These are phyloP conservation scores for Chimonanthus salicifolius DNA, from an alignment of 164 flowering plant genomes.

Conservation along the genomic window DNA sequence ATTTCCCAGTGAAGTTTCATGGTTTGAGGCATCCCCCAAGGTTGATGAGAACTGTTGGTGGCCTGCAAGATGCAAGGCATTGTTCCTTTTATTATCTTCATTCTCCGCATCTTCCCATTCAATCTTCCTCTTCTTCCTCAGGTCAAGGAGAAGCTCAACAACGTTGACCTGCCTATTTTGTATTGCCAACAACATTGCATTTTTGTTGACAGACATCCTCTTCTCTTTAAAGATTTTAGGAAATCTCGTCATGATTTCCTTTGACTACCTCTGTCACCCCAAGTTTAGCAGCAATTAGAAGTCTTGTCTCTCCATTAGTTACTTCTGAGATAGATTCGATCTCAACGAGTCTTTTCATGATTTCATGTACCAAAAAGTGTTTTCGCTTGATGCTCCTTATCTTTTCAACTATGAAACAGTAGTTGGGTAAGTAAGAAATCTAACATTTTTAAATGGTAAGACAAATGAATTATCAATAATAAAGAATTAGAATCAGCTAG, in stretches of 20 bases:
- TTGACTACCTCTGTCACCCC: neutral
- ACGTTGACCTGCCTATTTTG: neutral
- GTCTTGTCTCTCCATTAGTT: neutral
- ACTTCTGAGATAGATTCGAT: neutral
- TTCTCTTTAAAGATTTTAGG: neutral
- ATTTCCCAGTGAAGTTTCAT: neutral
- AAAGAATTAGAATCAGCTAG: no score
- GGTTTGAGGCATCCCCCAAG: neutral
- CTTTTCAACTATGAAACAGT: no score
- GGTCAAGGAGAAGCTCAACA: neutral
- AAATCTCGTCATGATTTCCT: neutral
- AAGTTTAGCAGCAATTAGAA: neutral
- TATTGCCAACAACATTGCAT: neutral
- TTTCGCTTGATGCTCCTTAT: neutral
- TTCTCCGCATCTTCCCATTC: neutral
- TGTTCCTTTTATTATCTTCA: neutral
- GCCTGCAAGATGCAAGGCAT: neutral
- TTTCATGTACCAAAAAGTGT: neutral
- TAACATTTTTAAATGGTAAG: no score
- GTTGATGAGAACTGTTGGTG: neutral
- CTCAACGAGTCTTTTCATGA: neutral
- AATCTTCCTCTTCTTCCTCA: neutral
- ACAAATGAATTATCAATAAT: no score
- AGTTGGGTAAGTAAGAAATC: no score
- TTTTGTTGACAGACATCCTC: neutral